Evolutionary conservation across 2,329 filamentous ascomycete species (phyloP), one percentile per base, ranked within the genome.

Genomic region (Talaromyces sp.): DNA sequence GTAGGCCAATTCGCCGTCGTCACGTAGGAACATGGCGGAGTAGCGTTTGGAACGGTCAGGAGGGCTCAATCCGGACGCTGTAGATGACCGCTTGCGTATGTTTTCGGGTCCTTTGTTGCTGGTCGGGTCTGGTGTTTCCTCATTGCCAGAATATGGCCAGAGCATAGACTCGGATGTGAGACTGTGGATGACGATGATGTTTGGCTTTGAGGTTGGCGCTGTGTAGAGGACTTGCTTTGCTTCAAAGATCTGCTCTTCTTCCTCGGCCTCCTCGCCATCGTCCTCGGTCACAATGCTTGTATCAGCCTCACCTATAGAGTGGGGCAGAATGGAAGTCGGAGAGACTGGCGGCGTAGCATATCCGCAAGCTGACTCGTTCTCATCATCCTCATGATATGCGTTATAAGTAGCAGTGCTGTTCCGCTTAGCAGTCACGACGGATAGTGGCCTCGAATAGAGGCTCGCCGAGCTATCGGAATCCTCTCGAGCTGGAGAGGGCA

Each of bases 401-500:
- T 56, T 10, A 33, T 36, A 57, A 36, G 61, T 61, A 16, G 54
- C 54, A 5, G 36, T 36, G 40, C 58, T 63, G 47, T 47, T 60
- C 27, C 57, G 61, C n/a, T 63, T 63, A 44, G 59, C 58, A 18
- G 61, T 63, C 18, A 57, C 42, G 7, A 63, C 57, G 5, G 61
- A 63, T 8, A 63, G 61, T 5, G 53, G 57, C n/a, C 56, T 28
- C 10, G 57, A 61, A 33, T 61, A 57, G 7, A 56, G 53, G 30
- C 61, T 61, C 2, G 57, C 47, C 12, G 58, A 55, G 30, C 53
- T 57, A 28, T 63, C 57, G 16, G 56, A 53, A 9, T 28, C 9
- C 27, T 36, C 18, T 42, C 18, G 12, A 40, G 66, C 68, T 5
- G 68, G 65, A 14, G 71, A 50, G 2, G 55, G 56, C 56, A 56